These are phyloP conservation scores for Aspergillus thermomutatus DNA, from an alignment of 2,329 filamentous ascomycete species.

Conservation along the genomic window DNA sequence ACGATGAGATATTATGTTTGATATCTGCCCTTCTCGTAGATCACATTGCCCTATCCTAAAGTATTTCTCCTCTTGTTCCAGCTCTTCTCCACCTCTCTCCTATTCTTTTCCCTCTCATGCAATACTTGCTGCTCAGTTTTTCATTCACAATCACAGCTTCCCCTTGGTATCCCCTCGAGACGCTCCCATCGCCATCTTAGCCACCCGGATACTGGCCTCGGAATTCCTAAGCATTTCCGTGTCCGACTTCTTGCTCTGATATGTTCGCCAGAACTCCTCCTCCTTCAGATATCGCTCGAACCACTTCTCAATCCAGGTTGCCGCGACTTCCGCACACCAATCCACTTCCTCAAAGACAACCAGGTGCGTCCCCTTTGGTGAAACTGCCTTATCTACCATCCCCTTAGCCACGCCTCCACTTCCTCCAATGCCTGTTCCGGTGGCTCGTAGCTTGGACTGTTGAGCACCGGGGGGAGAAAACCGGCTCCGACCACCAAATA, in stretches of 20 bases:
- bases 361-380: slow-evolving; percentile 9
- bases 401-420: slow-evolving; percentile 17
- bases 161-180: background rate
- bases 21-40: too few relatives aligned
- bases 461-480: slow-evolving; percentile 12
- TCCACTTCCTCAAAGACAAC: slow-evolving; percentile 17
- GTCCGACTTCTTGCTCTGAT: slow-evolving; percentile 17
- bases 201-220: slow-evolving; percentile 4
- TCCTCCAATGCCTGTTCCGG: slow-evolving; percentile 21
- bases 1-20: too few relatives aligned
- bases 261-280: slow-evolving; percentile 12
- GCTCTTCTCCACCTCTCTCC: too few relatives aligned
- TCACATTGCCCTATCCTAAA: too few relatives aligned
- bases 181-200: background rate
- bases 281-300: slow-evolving; percentile 13
- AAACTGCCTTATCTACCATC: slow-evolving; percentile 16
- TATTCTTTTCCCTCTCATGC: too few relatives aligned
- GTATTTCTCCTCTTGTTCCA: too few relatives aligned
- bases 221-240: slow-evolving; percentile 14
- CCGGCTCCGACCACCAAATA: slow-evolving; percentile 18
- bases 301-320: slow-evolving; percentile 17
- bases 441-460: slow-evolving; percentile 15
- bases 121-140: too few relatives aligned
- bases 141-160: too few relatives aligned
- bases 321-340: slow-evolving; percentile 13